Evolutionary conservation across 2,329 filamentous ascomycete genomes (phyloP).

Genomic region (Sporothrix brasiliensis): DNA sequence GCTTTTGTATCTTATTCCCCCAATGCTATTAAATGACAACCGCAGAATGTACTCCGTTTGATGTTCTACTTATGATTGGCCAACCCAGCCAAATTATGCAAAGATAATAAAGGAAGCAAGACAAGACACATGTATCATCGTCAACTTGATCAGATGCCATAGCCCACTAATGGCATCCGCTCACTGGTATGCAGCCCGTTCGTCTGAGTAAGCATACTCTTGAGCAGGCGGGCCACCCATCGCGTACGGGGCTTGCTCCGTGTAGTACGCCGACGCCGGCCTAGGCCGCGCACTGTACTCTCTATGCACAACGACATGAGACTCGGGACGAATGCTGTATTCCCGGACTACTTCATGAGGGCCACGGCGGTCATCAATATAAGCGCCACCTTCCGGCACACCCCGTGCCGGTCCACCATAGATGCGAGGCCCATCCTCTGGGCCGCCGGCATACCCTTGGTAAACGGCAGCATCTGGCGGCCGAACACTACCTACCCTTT

Average conservation of each 20-base stretch:
- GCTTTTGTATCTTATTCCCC: not conserved
- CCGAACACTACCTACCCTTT: slow-evolving; percentile 57
- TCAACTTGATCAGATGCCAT: not conserved
- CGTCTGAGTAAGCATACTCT: slow-evolving; percentile 53
- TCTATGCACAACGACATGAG: slow-evolving; percentile 42
- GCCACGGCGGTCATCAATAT: slow-evolving; percentile 15
- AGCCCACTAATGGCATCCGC: not conserved
- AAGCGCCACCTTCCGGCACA: not conserved
- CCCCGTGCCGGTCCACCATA: slow-evolving; percentile 14
- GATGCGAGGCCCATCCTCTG: not conserved
- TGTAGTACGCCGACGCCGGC: slow-evolving; percentile 30
- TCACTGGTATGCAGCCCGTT: slow-evolving; percentile 37
- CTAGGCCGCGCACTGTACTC: slow-evolving; percentile 47
- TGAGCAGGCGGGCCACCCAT: slow-evolving; percentile 39
- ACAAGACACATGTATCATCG: not conserved
- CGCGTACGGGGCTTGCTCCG: slow-evolving; percentile 23
- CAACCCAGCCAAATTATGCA: not conserved
- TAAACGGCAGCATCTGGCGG: slow-evolving; percentile 43
- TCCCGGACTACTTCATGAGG: slow-evolving; percentile 15
- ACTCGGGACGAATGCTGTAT: slow-evolving; percentile 40
- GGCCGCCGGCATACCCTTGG: not conserved
- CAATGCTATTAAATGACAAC: not conserved
- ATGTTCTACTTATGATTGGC: not conserved
- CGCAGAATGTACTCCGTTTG: not conserved
- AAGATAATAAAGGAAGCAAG: not conserved